Base-by-base conservation (phyloP, 371 early-diverging fungal species). In the Mortierella sp. region DNA sequence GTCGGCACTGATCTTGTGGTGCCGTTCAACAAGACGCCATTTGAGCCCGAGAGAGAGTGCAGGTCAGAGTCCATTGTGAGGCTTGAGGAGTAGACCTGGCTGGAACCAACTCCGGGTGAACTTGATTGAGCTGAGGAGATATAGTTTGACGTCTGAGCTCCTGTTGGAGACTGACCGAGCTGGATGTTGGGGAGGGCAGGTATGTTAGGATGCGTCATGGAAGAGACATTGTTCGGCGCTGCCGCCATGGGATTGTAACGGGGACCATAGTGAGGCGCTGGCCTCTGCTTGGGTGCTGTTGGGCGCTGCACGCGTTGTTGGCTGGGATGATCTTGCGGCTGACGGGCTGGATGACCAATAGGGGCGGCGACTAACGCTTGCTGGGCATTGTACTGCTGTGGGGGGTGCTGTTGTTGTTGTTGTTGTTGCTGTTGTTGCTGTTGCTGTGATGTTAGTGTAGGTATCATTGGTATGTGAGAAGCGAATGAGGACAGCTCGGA, bases 401-500 rank as follows among this genome's bases (percentile, higher is more conserved):
- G 14, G 14, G 14, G 50, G 16, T 68, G 68, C 38, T 68, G 38
- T 21, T 38, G 68, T 42, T 68, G 68, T 2, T 50, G 50, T 50
- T 58, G 58, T 5, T 58, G 65, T 21, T 38, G 68, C 2, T 68
- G 68, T 42, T 38, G 38, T 63, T 21, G 38, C 21, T 63, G 65
- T 63, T 68, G 68, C 11, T 68, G 68, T 9, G 68, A 19, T 24
- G 38, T 24, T 42, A 42, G 68, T 21, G 24, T 24, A 68, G 68
- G 68, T 10, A 68, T 38, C 68, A 68, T 8, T 3, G 68, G 68
- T 10, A 68, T 10, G 21, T 68, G 68, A 24, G 68, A 24, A 24
- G 24, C 68, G 21, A 68, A 68, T 38, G 68, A 68, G 68, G 68
- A 42, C 24, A 68, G 68, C 10, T 68, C 68, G 24, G 68, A 68